Percentiles rank a stretch among this genome's conserved stretches.
These are phyloP conservation scores for Coemansia sp. DNA, from an alignment of 192 early-diverging fungal species.

Conservation along the genomic window DNA sequence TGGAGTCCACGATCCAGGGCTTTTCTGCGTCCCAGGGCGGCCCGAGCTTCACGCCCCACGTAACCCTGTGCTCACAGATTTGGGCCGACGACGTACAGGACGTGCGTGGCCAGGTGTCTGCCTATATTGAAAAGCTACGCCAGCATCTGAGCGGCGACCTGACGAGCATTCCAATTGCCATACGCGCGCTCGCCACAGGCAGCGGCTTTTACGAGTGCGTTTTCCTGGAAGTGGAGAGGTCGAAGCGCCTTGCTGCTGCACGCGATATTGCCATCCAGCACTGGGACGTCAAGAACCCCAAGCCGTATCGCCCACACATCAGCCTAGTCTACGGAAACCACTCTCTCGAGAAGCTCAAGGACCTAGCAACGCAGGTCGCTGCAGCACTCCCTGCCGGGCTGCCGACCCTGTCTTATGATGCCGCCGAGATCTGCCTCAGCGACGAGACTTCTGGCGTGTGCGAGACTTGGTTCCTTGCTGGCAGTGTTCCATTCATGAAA, in stretches of 20 bases:
- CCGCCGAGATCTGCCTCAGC: slow-evolving; percentile 15
- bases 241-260: slow-evolving; percentile 1
- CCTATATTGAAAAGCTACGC: slow-evolving; percentile 6
- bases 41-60: slow-evolving; percentile 21
- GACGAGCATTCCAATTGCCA: slow-evolving; percentile 7
- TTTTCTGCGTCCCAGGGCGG: slow-evolving; percentile 5
- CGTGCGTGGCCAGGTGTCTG: slow-evolving; percentile 8
- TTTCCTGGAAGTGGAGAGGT: slow-evolving; percentile 7
- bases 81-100: slow-evolving; percentile 8
- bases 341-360: neutral
- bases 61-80: slow-evolving; percentile 30
- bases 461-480: slow-evolving; percentile 23
- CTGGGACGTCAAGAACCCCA: slow-evolving; percentile 11
- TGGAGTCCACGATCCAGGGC: slow-evolving; percentile 4
- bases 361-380: neutral
- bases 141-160: neutral
- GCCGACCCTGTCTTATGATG: slow-evolving; percentile 10
- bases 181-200: slow-evolving; percentile 6
- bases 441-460: slow-evolving; percentile 21
- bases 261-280: slow-evolving; percentile 20
- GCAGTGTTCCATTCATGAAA: slow-evolving; percentile 10
- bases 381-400: slow-evolving; percentile 11
- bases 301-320: slow-evolving; percentile 22
- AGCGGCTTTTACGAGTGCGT: slow-evolving; percentile 29
- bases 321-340: slow-evolving; percentile 31